A percentile compares a stretch with the other conserved stretches of the same genome.
Conservation (phyloP, 345 rosid species). For the Trapa bicornis region DNA sequence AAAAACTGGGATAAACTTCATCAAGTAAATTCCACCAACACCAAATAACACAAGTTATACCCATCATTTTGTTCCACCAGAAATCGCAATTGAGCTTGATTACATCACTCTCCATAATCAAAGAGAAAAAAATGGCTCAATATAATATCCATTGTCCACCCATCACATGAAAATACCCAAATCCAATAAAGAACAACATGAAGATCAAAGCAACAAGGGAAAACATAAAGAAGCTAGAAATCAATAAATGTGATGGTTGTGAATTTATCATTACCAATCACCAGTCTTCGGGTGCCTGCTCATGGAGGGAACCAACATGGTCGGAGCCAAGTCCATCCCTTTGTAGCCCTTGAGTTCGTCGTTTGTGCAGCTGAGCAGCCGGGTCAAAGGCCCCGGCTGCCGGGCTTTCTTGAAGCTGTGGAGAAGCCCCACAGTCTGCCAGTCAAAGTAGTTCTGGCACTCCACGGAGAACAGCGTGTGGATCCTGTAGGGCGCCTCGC, state of each 20-base stretch:
- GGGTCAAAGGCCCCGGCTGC: slow-evolving; percentile 91
- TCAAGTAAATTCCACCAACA: neutral
- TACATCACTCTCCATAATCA: neutral
- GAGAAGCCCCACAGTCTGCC: slow-evolving; percentile 95
- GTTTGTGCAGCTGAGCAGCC: slow-evolving; percentile 84
- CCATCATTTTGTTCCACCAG: neutral
- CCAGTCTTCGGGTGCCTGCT: slow-evolving; percentile 85
- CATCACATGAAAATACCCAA: neutral
- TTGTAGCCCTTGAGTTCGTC: slow-evolving; percentile 63
- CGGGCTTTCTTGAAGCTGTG: slow-evolving; percentile 76
- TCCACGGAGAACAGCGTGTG: slow-evolving; percentile 95
- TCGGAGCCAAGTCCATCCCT: slow-evolving; percentile 90
- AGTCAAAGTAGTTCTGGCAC: slow-evolving; percentile 90
- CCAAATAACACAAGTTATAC: neutral
- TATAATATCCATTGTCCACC: neutral
- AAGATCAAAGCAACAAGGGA: neutral
- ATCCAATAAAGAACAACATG: neutral
- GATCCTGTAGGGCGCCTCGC: slow-evolving; percentile 60
- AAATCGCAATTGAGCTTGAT: neutral
- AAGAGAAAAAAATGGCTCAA: neutral
- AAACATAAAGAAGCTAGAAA: neutral
- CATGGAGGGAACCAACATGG: slow-evolving; percentile 84
- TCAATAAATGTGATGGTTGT: neutral
- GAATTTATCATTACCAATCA: slow-evolving; percentile 50
- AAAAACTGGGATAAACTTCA: neutral